phyloP scores from a whole-genome alignment of 2,329 filamentous ascomycete genomes.

The Colletotrichum eremochloae region DNA sequence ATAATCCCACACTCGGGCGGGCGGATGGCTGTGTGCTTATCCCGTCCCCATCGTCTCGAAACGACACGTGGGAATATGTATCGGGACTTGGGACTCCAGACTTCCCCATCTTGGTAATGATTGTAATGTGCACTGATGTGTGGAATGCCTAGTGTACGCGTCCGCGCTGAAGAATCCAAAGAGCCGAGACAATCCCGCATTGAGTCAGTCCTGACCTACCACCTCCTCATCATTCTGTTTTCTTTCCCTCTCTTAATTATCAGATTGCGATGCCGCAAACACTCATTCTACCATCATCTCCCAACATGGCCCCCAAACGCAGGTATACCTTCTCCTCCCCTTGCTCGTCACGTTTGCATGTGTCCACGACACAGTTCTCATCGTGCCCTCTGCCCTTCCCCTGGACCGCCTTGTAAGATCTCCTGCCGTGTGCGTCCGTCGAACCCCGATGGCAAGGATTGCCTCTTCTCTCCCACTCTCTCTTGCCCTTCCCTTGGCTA shows the following conservation, averaged over 20 bases:
- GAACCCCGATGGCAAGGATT: background rate
- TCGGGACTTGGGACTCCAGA: background rate
- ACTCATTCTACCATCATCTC: background rate
- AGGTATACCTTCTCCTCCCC: background rate
- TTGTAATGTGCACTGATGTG: background rate
- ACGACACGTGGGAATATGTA: background rate
- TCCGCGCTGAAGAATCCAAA: background rate
- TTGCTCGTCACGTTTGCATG: background rate
- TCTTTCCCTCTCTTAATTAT: background rate
- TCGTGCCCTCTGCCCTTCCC: background rate
- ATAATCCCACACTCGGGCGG: background rate
- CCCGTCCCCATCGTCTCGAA: conserved; percentile 5
- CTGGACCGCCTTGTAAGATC: background rate
- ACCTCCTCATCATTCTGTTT: background rate
- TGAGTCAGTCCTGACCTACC: background rate
- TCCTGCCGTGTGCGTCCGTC: background rate
- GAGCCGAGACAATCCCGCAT: background rate
- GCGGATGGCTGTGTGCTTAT: background rate
- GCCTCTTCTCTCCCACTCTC: background rate
- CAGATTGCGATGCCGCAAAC: background rate
- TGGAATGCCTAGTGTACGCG: background rate
- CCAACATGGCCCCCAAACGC: background rate
- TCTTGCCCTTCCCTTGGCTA: background rate
- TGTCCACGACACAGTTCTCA: background rate
- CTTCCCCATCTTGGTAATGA: background rate